Base-by-base conservation (phyloP, 345 rosid genomes). In the Psidium friedrichsthalianum region DNA sequence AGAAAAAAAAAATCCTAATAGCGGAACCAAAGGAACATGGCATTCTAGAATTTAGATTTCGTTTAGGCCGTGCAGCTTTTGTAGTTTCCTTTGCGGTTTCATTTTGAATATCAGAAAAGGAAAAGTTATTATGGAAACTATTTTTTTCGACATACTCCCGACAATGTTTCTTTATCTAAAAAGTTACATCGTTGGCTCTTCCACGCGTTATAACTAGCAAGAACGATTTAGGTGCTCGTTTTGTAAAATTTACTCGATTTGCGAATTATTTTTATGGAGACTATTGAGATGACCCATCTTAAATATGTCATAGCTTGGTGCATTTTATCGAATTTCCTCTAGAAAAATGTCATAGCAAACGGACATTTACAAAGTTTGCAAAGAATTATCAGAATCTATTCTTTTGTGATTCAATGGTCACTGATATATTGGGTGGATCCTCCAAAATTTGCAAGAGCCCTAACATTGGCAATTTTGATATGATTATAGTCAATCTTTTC, bases 251-350 rank as follows among this genome's bases (percentile, higher is more conserved):
- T 27, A 58, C 20, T 27, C 5, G 0, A 6, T 27, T 6, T 59
- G 36, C 74, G 6, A 12, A 59, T 6, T 59, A 0, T 0, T 0
- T 0, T 1, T 6, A 1, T 6, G 8, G 36, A 15, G 2, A 59
- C 27, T 9, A 1, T 27, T 27, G 36, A 59, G 27, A 59, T 13
- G 74, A 59, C 9, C 5, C 10, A 1, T 59, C 74, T 8, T 59
- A 14, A 59, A 27, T 18, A 27, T 1, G 2, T 27, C 0, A 18
- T 1, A 27, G 7, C 20, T 59, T 27, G 9, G 27, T 14, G 40
- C 21, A 27, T 59, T 59, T 4, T 59, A 14, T 59, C 4, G 0
- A 59, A 27, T 3, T 59, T 59, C 9, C 32, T 3, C 14, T 58
- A 44, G 2, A 27, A 27, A 27, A 14, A 6, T 61, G 40, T 13